phyloP scores from a whole-genome alignment of 495 filamentous ascomycete species.

The Chaetomium fimeti region DNA sequence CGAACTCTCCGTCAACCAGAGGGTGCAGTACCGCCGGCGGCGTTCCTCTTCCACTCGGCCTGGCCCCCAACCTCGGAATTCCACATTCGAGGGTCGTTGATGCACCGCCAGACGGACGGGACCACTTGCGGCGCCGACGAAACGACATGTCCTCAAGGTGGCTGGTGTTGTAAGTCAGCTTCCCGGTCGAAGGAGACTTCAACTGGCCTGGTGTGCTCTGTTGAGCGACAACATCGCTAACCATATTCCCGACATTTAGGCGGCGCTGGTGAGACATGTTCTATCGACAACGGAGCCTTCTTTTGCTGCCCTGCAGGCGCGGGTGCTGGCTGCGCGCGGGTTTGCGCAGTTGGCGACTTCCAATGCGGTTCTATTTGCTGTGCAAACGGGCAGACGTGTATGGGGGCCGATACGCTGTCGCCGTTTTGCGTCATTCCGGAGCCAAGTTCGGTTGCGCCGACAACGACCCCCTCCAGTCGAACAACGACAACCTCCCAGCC shows the following conservation, averaged over 20 bases:
- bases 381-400: constrained; percentile 26
- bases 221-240: background rate
- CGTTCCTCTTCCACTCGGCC: constrained; percentile 14
- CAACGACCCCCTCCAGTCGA: background rate
- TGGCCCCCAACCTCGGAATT: constrained; percentile 7
- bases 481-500: background rate
- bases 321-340: constrained; percentile 20
- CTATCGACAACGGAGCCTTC: constrained; percentile 23
- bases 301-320: constrained; percentile 26
- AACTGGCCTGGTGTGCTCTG: no score
- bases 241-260: background rate
- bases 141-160: constrained; percentile 25
- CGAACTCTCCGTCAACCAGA: background rate
- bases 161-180: constrained; percentile 29
- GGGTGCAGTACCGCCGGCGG: background rate
- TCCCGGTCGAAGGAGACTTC: background rate
- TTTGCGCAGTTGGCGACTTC: constrained; percentile 30
- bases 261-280: constrained; percentile 24
- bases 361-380: constrained; percentile 31
- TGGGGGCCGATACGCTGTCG: constrained; percentile 15
- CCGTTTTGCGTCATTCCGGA: constrained; percentile 21
- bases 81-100: background rate
- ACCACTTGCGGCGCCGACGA: constrained; percentile 20
- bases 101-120: constrained; percentile 8
- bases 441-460: background rate